These are phyloP conservation scores for Malus hybrid DNA, from an alignment of 331 rosid genomes.

Conservation along the genomic window DNA sequence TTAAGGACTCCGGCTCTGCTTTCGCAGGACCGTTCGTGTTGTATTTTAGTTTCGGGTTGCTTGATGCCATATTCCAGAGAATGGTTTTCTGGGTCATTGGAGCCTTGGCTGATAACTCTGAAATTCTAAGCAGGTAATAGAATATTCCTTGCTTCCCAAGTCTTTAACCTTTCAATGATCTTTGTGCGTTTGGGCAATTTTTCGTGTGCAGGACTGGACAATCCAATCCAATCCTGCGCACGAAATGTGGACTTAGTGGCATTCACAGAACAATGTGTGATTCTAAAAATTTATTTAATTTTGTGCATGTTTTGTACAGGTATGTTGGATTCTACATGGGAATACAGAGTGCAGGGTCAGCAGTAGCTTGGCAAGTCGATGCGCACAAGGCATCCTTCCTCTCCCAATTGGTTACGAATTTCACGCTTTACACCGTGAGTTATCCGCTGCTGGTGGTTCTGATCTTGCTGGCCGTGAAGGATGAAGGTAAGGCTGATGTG, in stretches of 20 bases:
- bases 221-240: too few relatives aligned
- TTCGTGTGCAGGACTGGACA: too few relatives aligned
- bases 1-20: conserved; percentile 48
- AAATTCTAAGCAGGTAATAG: conserved; percentile 75
- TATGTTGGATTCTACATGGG: conserved; percentile 85
- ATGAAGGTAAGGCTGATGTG: conserved; percentile 25
- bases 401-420: conserved; percentile 57
- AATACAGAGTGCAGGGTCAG: conserved; percentile 92
- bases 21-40: conserved; percentile 80
- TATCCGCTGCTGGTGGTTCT: conserved; percentile 57
- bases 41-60: conserved; percentile 70
- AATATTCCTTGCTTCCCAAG: not conserved
- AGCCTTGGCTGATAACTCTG: conserved; percentile 78
- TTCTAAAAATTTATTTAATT: not conserved
- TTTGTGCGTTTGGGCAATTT: not conserved
- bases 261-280: not conserved
- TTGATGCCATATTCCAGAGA: conserved; percentile 89
- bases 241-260: too few relatives aligned
- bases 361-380: conserved; percentile 90
- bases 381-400: conserved; percentile 34
- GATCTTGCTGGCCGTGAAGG: conserved; percentile 64
- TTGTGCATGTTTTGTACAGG: conserved; percentile 27
- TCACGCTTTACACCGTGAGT: conserved; percentile 56
- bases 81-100: conserved; percentile 92
- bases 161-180: not conserved